phyloP scores from a whole-genome alignment of 768 basidiomycete genomes.

The Psilocybe subaeruginosa region DNA sequence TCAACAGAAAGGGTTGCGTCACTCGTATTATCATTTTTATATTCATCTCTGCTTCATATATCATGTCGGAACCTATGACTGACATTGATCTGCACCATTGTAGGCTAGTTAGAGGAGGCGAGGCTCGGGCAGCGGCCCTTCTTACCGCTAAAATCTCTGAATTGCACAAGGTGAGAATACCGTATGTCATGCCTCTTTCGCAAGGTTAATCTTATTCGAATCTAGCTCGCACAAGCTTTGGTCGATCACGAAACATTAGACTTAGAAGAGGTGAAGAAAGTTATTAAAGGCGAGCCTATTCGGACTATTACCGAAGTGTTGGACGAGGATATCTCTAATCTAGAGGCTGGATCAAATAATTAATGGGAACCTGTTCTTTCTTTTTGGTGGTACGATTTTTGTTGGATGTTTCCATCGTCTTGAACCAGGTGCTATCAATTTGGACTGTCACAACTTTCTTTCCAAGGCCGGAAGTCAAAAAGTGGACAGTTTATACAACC shows the following conservation, averaged over 20 bases:
- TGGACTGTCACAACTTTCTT: not conserved
- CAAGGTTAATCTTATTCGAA: not conserved
- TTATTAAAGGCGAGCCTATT: conserved; percentile 83
- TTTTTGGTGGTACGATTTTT: not conserved
- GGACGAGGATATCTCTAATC: conserved; percentile 52
- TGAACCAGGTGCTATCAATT: not conserved
- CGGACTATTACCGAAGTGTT: conserved; percentile 69
- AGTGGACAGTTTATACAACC: not conserved
- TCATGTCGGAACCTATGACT: conserved; percentile 15
- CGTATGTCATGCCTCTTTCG: conserved; percentile 13
- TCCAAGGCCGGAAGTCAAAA: not conserved
- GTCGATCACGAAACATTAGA: conserved; percentile 96
- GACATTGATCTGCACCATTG: conserved; percentile 29
- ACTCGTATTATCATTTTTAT: not conserved
- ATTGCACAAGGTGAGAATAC: conserved; percentile 62
- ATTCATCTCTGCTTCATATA: conserved; percentile 7
- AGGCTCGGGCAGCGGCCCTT: conserved; percentile 65
- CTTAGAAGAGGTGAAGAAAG: conserved; percentile 82
- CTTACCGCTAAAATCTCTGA: conserved; percentile 72
- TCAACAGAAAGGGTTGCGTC: not conserved
- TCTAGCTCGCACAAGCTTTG: conserved; percentile 84
- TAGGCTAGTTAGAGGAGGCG: conserved; percentile 68
- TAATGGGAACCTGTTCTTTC: not conserved
- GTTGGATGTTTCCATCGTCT: not conserved
- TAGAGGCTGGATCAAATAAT: conserved; percentile 29